A percentile compares a stretch with the other conserved stretches of the same genome.
phyloP scores from a whole-genome alignment of 108 stramenopile species.

The Skeletonema grethae region DNA sequence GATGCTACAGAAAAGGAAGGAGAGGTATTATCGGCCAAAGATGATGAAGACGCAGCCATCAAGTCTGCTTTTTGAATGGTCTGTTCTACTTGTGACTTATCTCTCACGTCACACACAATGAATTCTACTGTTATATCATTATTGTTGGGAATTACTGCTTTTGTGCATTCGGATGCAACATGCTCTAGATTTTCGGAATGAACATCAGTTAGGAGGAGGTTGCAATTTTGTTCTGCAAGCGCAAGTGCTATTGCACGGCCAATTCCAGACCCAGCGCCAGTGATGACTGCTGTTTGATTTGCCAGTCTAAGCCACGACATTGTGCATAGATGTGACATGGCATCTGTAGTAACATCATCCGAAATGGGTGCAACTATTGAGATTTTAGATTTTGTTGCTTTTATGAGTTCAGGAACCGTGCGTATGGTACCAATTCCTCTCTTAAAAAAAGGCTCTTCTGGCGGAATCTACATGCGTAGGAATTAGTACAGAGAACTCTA shows the following conservation, averaged over 20 bases:
- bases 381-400: no score
- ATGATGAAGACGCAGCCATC: slow-evolving; percentile 22
- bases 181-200: slow-evolving; percentile 21
- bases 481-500: no score
- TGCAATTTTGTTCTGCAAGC: slow-evolving; percentile 35
- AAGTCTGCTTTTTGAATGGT: slow-evolving; percentile 43
- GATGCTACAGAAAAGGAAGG: slow-evolving; percentile 32
- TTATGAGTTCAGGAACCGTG: no score
- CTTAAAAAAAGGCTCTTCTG: no score
- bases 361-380: no score
- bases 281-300: slow-evolving; percentile 27
- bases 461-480: no score
- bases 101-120: slow-evolving; percentile 57
- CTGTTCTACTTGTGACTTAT: slow-evolving; percentile 49
- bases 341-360: no score
- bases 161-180: slow-evolving; percentile 25
- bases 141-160: slow-evolving; percentile 1
- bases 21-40: neutral
- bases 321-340: no score
- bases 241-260: slow-evolving; percentile 44
- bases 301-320: slow-evolving; percentile 18
- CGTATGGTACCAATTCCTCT: no score
- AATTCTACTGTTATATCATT: slow-evolving; percentile 23
- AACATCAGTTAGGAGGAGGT: slow-evolving; percentile 39
- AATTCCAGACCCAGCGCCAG: slow-evolving; percentile 79